Evolutionary conservation across 148 eudicot species (phyloP), one percentile per base, ranked within the genome.

Genomic region (Rhododendron ovatum): DNA sequence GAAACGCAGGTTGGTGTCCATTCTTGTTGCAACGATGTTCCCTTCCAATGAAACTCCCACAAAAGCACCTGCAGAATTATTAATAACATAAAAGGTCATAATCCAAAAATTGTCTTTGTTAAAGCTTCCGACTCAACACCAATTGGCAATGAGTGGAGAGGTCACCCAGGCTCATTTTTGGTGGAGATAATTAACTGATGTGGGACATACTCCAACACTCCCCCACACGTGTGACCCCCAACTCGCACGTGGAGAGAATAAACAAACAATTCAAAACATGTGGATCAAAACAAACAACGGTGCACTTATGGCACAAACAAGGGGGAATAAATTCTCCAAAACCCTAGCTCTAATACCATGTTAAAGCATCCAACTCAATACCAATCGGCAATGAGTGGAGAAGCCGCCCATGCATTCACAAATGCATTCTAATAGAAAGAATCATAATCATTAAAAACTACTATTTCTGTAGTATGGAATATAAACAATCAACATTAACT

Each of bases 31-130:
- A 35, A 95, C 99, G 48, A 93, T 84, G 88, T 92, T 95, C 41
- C 98, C 96, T 90, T 98, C 99, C 85, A 98, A 86, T 17, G 99
- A 98, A 48, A 98, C 95, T 33, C 99, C 99, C 82, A 98, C 95
- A 91, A 98, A 98, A 81, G 98, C 99, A 88, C 98, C 98, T 98
- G 92, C 59, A n/a, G 69, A 73, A 88, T 77, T 24, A 82, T 55
- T 55, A 85, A 69, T 13, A 59, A 53, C 74, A 83, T 73, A 59
- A 43, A 33, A 11, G 33, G 33, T 74, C 30, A 4, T 4, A 55
- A 57, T 41, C 48, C 67, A 35, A 18, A 71, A 71, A 33, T 55
- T 18, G 61, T 55, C 61, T 20, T 15, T 17, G 22, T 55, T 18
- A 55, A 55, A 18, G 61, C 61, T 18, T 55, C 61, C 24, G 4